Evolutionary conservation across 2,329 filamentous ascomycete genomes (phyloP), one percentile per base, ranked within the genome.

Genomic region (Dichotomopilus funicola): DNA sequence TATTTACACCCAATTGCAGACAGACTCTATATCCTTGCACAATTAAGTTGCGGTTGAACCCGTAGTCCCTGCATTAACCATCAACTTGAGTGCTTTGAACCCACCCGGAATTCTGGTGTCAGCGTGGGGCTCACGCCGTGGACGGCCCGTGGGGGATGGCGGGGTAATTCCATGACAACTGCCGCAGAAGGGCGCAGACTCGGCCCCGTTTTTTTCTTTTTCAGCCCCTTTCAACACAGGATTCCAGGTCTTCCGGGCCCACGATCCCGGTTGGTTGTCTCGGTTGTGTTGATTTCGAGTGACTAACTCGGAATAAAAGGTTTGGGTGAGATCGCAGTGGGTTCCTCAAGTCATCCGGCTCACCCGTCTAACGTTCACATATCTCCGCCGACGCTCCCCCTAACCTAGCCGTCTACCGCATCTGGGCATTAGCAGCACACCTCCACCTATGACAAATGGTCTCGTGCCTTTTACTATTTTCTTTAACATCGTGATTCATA

Each of bases 141-240:
- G 19, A 27, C 19, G 13, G 27, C 36, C 12, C 10, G 34, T 13
- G 33, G 12, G 33, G 27, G 13, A 55, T 55, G 46, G 56, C 52
- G 56, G 56, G 56, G 56, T 58, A 55, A 58, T 36, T 41, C 33
- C 34, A 38, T 45, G 43, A 51, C 19, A 42, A 11, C 19, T 27
- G 19, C 19, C 19, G 19, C 19, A 27, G 19, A 49, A 36, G 38
- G 19, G 12, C 38, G 12, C 33, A 33, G 12, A 8, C 11, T 27
- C n/a, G 36, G 41, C 46, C 46, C 42, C 33, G 13, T 51, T 56
- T 54, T 51, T 54, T 51, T 43, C 50, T 43, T 19, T 59, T 54
- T 48, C 19, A 36, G n/a, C 19, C 19, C 6, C 2, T 33, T 34
- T 33, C 8, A 13, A 35, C 31, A 19, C 34, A 45, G 19, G 2